These are phyloP conservation scores for Hyparrhenia diplandra DNA, from an alignment of 176 grass and related monocot species.

Conservation along the genomic window DNA sequence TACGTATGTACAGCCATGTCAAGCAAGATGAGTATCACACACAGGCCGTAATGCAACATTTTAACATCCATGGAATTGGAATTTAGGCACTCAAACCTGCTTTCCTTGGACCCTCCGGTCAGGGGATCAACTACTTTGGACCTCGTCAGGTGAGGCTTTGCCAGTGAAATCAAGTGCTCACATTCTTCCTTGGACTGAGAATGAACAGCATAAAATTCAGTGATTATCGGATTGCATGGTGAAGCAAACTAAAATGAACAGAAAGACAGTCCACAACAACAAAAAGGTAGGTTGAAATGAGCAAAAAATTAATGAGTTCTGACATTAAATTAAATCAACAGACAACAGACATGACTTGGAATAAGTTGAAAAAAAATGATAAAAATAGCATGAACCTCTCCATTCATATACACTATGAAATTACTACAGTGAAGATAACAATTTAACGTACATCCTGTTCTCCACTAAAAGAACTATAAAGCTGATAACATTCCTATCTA, in stretches of 20 bases:
- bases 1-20: neutral
- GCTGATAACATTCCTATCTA: too few species aligned
- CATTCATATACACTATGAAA: too few species aligned
- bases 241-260: neutral
- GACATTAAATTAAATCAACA: too few species aligned
- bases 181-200: constrained; percentile 90
- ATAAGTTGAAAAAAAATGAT: too few species aligned
- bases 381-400: too few species aligned
- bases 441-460: too few species aligned
- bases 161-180: constrained; percentile 68
- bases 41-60: neutral
- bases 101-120: constrained; percentile 62
- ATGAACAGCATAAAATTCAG: neutral
- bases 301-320: too few species aligned
- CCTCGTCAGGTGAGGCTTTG: constrained; percentile 74
- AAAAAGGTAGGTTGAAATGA: too few species aligned
- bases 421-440: too few species aligned
- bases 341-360: neutral
- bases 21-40: neutral
- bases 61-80: constrained; percentile 10
- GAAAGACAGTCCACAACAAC: neutral
- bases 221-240: neutral
- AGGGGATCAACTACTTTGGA: constrained; percentile 69
- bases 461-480: too few species aligned
- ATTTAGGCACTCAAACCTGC: constrained; percentile 63